Conservation (phyloP, 495 filamentous ascomycete species). For the Xylaria bambusicola region DNA sequence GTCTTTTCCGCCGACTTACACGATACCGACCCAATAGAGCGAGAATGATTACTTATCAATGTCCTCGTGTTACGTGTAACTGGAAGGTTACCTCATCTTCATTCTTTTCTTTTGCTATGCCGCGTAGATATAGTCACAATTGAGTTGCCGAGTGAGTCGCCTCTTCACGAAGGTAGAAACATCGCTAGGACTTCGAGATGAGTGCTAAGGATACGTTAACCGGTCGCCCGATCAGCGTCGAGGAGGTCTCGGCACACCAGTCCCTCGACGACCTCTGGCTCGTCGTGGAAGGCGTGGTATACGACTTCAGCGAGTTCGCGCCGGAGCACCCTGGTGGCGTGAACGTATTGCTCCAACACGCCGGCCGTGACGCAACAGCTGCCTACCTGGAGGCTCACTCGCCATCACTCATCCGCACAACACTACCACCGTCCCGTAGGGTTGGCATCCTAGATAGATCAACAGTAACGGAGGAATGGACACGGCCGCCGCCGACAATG, state of each 20-base stretch:
- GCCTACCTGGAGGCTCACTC: conserved; percentile 70
- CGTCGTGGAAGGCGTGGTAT: conserved; percentile 70
- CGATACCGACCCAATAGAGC: not conserved
- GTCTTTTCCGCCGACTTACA: conserved; percentile 15
- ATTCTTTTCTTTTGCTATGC: not conserved
- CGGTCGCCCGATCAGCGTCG: conserved; percentile 21
- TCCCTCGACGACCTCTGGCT: conserved; percentile 73
- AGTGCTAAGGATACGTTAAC: not conserved
- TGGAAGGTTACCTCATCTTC: not conserved
- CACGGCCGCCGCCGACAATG: conserved; percentile 21
- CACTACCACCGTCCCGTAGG: conserved; percentile 53
- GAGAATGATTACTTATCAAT: not conserved
- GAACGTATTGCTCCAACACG: conserved; percentile 63
- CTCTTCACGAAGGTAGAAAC: not conserved
- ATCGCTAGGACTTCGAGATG: conserved; percentile 4
- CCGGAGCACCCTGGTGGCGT: conserved; percentile 66
- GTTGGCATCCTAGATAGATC: conserved; percentile 59
- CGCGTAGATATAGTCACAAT: no score
- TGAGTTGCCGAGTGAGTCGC: no score
- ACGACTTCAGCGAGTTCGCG: conserved; percentile 70
- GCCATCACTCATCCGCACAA: conserved; percentile 59
- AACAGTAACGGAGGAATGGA: conserved; percentile 26
- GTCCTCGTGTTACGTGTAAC: not conserved
- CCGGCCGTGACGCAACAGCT: conserved; percentile 70
- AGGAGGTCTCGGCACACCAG: conserved; percentile 59